Conservation (phyloP, 176 grass and related monocot genomes). For the Poa annua region DNA sequence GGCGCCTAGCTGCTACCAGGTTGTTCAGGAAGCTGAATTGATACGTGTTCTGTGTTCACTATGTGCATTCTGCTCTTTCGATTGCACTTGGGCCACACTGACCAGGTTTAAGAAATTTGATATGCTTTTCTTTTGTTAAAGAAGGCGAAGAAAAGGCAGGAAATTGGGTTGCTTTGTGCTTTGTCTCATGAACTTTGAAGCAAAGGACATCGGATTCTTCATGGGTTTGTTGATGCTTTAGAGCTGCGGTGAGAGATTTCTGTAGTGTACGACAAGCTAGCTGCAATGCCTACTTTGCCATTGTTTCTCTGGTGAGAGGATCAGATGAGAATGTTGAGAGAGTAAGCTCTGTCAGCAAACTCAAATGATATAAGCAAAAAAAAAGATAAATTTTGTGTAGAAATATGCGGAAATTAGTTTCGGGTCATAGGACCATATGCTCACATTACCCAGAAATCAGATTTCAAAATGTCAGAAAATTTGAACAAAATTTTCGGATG, state of each 20-base stretch:
- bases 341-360: too few species aligned
- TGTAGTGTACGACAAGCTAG: slow-evolving; percentile 37
- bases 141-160: slow-evolving; percentile 39
- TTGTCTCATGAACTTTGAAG: slow-evolving; percentile 42
- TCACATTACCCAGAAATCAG: too few species aligned
- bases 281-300: neutral
- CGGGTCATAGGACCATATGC: too few species aligned
- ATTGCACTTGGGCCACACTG: neutral
- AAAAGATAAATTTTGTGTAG: too few species aligned
- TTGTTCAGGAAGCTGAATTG: slow-evolving; percentile 14
- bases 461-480: too few species aligned
- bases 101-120: slow-evolving; percentile 37
- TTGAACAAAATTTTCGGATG: too few species aligned
- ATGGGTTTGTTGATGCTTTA: slow-evolving; percentile 27
- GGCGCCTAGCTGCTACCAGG: neutral
- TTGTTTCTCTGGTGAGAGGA: neutral
- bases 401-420: too few species aligned
- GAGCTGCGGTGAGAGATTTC: neutral
- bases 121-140: slow-evolving; percentile 68
- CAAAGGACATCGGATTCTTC: slow-evolving; percentile 55
- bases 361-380: too few species aligned
- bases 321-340: too few species aligned
- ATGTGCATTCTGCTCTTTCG: slow-evolving; percentile 35
- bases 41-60: slow-evolving; percentile 33
- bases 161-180: slow-evolving; percentile 49